These are phyloP conservation scores for Neoscytalidium dimidiatum DNA, from an alignment of 2,329 filamentous ascomycete species.

Conservation along the genomic window DNA sequence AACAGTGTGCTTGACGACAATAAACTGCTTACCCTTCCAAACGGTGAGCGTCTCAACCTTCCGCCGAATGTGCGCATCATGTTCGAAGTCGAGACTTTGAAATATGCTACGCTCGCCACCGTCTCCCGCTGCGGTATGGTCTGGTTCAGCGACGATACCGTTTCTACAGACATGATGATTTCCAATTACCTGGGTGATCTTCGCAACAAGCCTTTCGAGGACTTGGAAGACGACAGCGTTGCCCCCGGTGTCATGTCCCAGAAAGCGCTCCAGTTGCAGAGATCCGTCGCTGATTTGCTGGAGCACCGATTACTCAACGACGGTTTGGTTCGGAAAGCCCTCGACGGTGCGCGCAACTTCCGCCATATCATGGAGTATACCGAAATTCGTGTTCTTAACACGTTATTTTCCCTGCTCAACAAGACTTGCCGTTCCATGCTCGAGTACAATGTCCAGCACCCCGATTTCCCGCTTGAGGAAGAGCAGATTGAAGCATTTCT, in stretches of 20 bases:
- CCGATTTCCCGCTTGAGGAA: constrained; percentile 87
- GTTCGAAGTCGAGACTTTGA: constrained; percentile 98
- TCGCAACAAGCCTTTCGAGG: constrained; percentile 82
- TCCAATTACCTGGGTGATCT: constrained; percentile 85
- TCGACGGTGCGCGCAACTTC: constrained; percentile 74
- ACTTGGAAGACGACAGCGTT: constrained; percentile 88
- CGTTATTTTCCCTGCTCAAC: constrained; percentile 92
- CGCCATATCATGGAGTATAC: constrained; percentile 99
- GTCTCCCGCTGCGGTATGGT: constrained; percentile 99
- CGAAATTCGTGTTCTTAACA: constrained; percentile 83
- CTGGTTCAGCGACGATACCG: constrained; percentile 98
- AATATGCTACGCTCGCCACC: constrained; percentile 97
- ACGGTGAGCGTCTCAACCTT: constrained; percentile 94
- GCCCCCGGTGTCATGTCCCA: constrained; percentile 53
- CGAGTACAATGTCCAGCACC: constrained; percentile 93
- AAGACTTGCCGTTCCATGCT: constrained; percentile 90
- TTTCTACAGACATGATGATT: constrained; percentile 90
- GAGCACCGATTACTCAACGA: constrained; percentile 74
- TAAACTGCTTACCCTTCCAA: constrained; percentile 93
- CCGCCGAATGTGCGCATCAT: constrained; percentile 96
- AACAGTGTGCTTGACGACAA: constrained; percentile 99
- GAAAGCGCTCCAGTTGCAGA: constrained; percentile 77
- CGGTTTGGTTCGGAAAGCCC: constrained; percentile 75
- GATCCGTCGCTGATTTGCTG: constrained; percentile 76
- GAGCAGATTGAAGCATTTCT: constrained; percentile 89